phyloP scores from a whole-genome alignment of 2,329 filamentous ascomycete genomes.

The Aspergillus felis region DNA sequence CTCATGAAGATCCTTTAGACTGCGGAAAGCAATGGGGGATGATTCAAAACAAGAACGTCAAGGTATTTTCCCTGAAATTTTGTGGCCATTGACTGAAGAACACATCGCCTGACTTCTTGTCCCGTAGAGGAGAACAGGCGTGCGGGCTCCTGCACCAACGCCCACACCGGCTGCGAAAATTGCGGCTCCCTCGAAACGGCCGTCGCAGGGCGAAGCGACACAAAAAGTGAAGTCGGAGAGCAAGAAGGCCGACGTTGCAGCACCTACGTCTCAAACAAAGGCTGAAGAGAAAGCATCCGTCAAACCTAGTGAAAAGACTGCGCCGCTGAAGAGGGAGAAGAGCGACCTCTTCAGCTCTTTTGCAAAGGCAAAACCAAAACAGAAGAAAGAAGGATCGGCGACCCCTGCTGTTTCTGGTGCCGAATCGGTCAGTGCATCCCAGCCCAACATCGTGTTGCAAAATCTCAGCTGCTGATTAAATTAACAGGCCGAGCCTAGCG shows the following conservation, averaged over 20 bases:
- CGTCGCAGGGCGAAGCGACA: slow-evolving; percentile 25
- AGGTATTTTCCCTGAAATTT: slow-evolving; percentile 32
- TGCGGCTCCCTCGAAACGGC: slow-evolving; percentile 38
- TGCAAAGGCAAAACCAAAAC: slow-evolving; percentile 64
- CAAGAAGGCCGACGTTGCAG: slow-evolving; percentile 18
- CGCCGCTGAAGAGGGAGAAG: slow-evolving; percentile 55
- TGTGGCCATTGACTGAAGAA: not conserved
- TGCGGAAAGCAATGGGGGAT: slow-evolving; percentile 64
- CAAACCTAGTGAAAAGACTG: slow-evolving; percentile 35
- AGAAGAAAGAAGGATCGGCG: slow-evolving; percentile 41
- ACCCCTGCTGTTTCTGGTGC: slow-evolving; percentile 30
- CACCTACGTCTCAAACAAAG: slow-evolving; percentile 15
- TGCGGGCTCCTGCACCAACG: slow-evolving; percentile 34
- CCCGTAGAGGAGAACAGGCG: slow-evolving; percentile 45
- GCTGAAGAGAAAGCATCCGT: slow-evolving; percentile 29
- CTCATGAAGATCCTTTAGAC: slow-evolving; percentile 57
- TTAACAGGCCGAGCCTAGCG: slow-evolving; percentile 30
- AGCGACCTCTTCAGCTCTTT: slow-evolving; percentile 76
- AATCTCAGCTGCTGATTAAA: not conserved
- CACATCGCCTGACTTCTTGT: not conserved
- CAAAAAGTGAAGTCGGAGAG: slow-evolving; percentile 19
- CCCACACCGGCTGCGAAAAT: slow-evolving; percentile 31
- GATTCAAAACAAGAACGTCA: slow-evolving; percentile 69
- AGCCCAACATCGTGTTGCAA: slow-evolving; percentile 9
- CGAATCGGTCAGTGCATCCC: slow-evolving; percentile 33